A percentile compares a stretch with the other conserved stretches of the same genome.
These are phyloP conservation scores for Pseudozyma hubeiensis DNA, from an alignment of 1,284 basidiomycete species.

Conservation along the genomic window DNA sequence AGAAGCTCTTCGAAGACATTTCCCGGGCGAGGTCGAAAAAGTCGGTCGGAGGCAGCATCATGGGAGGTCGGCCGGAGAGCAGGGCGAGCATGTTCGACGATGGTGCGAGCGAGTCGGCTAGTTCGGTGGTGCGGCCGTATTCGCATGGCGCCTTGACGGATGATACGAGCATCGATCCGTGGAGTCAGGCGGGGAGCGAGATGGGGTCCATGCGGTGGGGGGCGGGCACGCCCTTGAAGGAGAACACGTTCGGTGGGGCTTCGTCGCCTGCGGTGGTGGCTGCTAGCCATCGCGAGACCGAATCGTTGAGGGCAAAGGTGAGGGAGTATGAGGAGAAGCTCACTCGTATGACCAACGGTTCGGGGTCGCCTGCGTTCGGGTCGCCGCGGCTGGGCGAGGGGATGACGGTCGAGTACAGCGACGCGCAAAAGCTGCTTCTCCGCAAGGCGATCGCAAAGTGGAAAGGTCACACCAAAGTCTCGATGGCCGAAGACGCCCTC, in stretches of 20 bases:
- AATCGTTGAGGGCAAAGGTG: constrained; percentile 54
- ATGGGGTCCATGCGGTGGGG: constrained; percentile 40
- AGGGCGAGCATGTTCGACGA: constrained; percentile 62
- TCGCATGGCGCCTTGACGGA: constrained; percentile 62
- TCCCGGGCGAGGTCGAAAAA: constrained; percentile 55
- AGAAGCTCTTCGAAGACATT: constrained; percentile 65
- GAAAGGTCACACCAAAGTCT: constrained; percentile 72
- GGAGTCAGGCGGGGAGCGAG: constrained; percentile 57
- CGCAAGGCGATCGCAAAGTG: constrained; percentile 84
- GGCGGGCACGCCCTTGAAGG: constrained; percentile 34
- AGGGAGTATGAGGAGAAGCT: constrained; percentile 62
- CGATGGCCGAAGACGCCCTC: constrained; percentile 89
- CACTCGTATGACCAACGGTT: constrained; percentile 31
- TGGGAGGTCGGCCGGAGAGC: constrained; percentile 53
- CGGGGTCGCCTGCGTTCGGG: constrained; percentile 8
- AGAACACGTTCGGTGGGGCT: constrained; percentile 4
- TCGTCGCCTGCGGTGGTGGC: constrained; percentile 22
- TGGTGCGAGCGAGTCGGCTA: constrained; percentile 55
- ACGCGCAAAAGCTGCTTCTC: constrained; percentile 39
- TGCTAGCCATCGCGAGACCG: constrained; percentile 42
- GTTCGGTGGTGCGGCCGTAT: constrained; percentile 53
- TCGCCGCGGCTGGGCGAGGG: constrained; percentile 34
- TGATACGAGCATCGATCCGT: constrained; percentile 63
- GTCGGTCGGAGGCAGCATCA: constrained; percentile 53
- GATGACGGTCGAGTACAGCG: constrained; percentile 32